Evolutionary conservation across 2,329 filamentous ascomycete genomes (phyloP), one percentile per base, ranked within the genome.

Genomic region (Ophiostoma quercus): DNA sequence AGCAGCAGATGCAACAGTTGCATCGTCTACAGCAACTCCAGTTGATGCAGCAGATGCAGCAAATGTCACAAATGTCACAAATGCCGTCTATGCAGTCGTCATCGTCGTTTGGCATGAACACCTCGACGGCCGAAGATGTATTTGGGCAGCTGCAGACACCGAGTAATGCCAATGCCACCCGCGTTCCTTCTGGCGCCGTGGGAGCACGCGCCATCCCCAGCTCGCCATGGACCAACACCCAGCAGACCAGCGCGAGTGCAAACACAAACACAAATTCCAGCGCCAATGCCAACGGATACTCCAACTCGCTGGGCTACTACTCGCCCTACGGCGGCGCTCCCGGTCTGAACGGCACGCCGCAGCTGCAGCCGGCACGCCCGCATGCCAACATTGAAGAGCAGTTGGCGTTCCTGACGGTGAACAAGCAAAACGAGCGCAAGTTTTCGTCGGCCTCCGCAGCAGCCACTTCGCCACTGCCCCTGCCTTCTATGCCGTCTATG

Each of bases 41-140:
- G 8, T 41, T 37, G 60, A 34, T 34, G 29, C 62, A 65, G 62
- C 39, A 43, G 19, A 41, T 37, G 34, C 63, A 66, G 19, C 34
- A 25, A 12, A 41, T 37, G 60, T 12, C 19, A 3, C 51, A 57
- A 16, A 57, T 57, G 25, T 14, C 29, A 16, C 57, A 34, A 11
- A 47, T 47, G 43, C 19, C 60, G 12, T n/a, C 29, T 9, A 65
- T 65, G 62, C 62, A 37, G 19, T 47, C 67, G 32, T 65, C 72
- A 54, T 79, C 83, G 2, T 85, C 83, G 1, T 87, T 86, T 71
- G 85, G 83, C 19, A 85, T 87, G 84, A 81, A 84, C 74, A 83
- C 82, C 11, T 75, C 79, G 2, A 84, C 82, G 8, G 82, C 84
- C 34, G 82, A 84, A 66, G 84, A 84, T 22, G 73, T 84, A 1